Evolutionary conservation across 352 stramenopile genomes (phyloP).

Genomic region (Globisporangium recalcitrans): DNA sequence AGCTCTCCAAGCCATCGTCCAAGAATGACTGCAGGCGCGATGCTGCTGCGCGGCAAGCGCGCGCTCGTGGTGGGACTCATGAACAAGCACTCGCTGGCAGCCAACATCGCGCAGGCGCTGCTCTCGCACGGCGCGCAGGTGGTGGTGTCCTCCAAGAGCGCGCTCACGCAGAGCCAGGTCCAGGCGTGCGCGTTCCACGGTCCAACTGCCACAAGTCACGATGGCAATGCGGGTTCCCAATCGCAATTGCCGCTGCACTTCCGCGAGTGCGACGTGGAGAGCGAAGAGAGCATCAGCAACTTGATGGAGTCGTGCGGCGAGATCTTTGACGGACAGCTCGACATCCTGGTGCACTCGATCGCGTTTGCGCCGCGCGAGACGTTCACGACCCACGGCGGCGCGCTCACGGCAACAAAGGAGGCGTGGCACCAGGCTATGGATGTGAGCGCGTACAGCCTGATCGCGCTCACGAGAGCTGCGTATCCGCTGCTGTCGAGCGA

Average conservation of each 20-base stretch:
- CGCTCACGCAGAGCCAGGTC: constrained; percentile 41
- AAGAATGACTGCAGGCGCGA: background rate
- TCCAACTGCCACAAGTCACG: constrained; percentile 10
- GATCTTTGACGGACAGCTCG: constrained; percentile 53
- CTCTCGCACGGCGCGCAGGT: constrained; percentile 61
- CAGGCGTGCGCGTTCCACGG: constrained; percentile 46
- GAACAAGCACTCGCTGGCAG: constrained; percentile 88
- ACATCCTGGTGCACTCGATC: constrained; percentile 89
- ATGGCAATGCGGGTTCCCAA: constrained; percentile 16
- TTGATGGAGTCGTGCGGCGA: constrained; percentile 40
- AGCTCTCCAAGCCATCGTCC: background rate
- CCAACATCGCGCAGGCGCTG: constrained; percentile 61
- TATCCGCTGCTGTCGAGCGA: constrained; percentile 45
- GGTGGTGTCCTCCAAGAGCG: constrained; percentile 63
- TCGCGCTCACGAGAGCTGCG: constrained; percentile 65
- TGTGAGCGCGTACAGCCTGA: constrained; percentile 88
- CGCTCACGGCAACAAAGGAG: constrained; percentile 42
- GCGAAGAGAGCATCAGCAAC: constrained; percentile 42
- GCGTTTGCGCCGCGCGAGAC: constrained; percentile 80
- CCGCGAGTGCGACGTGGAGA: constrained; percentile 72
- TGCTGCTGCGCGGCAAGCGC: constrained; percentile 53
- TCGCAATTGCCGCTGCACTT: constrained; percentile 28
- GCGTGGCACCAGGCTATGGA: constrained; percentile 80
- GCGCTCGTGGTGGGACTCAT: constrained; percentile 86
- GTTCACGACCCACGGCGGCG: constrained; percentile 41